phyloP scores from a whole-genome alignment of 441 rosid genomes.

The Populus hybrid region DNA sequence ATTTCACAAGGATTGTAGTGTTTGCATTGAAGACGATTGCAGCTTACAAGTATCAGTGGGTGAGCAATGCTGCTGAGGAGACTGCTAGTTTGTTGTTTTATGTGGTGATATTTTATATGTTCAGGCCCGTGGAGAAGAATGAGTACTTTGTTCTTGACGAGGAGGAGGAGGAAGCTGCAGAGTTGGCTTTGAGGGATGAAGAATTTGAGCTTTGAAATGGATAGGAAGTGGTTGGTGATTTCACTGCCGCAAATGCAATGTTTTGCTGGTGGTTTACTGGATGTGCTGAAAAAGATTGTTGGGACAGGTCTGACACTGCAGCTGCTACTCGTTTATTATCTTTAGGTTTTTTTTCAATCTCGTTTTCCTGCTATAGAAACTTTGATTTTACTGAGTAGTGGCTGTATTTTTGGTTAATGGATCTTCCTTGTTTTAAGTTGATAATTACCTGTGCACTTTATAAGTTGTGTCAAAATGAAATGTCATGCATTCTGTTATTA shows the following conservation, averaged over 20 bases:
- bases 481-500: neutral
- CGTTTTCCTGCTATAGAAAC: constrained; percentile 20
- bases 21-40: constrained; percentile 90
- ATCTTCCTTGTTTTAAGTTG: constrained; percentile 2
- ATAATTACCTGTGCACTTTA: constrained; percentile 10
- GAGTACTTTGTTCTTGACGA: constrained; percentile 83
- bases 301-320: constrained; percentile 19
- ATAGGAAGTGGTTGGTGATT: neutral
- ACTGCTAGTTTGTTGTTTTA: constrained; percentile 69
- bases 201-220: constrained; percentile 81
- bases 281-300: neutral
- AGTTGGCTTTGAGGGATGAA: constrained; percentile 71
- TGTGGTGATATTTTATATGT: constrained; percentile 80
- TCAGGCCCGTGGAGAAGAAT: constrained; percentile 88
- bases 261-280: neutral
- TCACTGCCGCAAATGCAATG: neutral
- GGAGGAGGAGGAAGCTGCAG: constrained; percentile 94
- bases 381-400: constrained; percentile 13
- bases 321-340: constrained; percentile 5
- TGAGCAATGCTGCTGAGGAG: constrained; percentile 87
- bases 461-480: neutral
- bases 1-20: constrained; percentile 90
- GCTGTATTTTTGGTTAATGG: constrained; percentile 14
- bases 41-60: constrained; percentile 91
- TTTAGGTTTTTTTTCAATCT: neutral